These are phyloP conservation scores for Epichloe sylvatica DNA, from an alignment of 2,329 filamentous ascomycete species.

Conservation along the genomic window DNA sequence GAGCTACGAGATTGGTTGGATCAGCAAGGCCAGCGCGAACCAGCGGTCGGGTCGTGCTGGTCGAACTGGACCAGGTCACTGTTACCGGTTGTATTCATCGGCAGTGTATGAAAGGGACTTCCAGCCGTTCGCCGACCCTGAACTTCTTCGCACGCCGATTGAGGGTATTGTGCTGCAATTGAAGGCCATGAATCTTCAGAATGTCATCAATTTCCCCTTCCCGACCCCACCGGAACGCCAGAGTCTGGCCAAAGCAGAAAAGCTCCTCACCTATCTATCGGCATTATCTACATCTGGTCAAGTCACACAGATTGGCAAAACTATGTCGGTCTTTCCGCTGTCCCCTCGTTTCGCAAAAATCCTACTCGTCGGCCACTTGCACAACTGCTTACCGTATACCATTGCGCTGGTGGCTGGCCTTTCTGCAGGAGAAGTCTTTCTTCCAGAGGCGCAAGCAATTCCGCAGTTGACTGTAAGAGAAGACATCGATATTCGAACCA, in stretches of 20 bases:
- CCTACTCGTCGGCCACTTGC: slow-evolving; percentile 71
- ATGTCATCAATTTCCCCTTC: slow-evolving; percentile 84
- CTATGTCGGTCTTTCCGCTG: slow-evolving; percentile 79
- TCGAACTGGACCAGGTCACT: slow-evolving; percentile 89
- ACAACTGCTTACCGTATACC: slow-evolving; percentile 71
- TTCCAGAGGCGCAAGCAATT: slow-evolving; percentile 66
- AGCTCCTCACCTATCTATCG: slow-evolving; percentile 70
- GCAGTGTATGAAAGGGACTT: slow-evolving; percentile 90
- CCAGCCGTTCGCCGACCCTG: slow-evolving; percentile 69
- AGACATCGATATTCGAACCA: slow-evolving; percentile 39
- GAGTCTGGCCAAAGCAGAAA: slow-evolving; percentile 71
- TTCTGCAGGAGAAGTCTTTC: slow-evolving; percentile 76
- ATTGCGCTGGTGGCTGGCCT: slow-evolving; percentile 80
- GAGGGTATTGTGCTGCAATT: slow-evolving; percentile 87
- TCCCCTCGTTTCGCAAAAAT: slow-evolving; percentile 86
- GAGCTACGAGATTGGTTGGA: slow-evolving; percentile 90
- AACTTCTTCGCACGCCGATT: slow-evolving; percentile 80
- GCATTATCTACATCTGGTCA: slow-evolving; percentile 59
- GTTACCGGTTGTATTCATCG: slow-evolving; percentile 86
- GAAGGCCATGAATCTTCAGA: slow-evolving; percentile 84
- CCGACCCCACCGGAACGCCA: slow-evolving; percentile 73
- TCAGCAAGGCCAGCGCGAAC: slow-evolving; percentile 89
- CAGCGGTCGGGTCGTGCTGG: slow-evolving; percentile 90
- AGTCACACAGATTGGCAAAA: slow-evolving; percentile 65
- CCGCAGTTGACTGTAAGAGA: slow-evolving; percentile 37